Evolutionary conservation across 148 eudicot genomes (phyloP).

Genomic region (Bassia scoparia): DNA sequence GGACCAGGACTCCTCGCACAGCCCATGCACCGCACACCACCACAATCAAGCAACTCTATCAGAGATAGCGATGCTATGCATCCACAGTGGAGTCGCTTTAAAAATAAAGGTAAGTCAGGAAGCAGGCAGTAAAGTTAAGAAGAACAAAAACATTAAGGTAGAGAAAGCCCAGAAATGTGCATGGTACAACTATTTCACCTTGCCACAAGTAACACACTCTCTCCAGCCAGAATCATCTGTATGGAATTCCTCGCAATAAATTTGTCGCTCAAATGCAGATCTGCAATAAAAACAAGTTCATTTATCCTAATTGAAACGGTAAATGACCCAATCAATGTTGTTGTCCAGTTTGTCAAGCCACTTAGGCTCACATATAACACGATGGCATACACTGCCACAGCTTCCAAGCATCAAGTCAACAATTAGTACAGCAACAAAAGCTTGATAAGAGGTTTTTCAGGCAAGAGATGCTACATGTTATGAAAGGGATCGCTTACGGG

Average conservation of each 20-base stretch:
- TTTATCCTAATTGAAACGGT: not conserved
- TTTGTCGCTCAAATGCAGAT: conserved; percentile 57
- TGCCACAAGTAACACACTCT: conserved; percentile 68
- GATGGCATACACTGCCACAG: not conserved
- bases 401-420: not conserved
- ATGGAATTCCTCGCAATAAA: conserved; percentile 79
- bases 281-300: conserved; percentile 38
- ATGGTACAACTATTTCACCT: conserved; percentile 44
- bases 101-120: conserved; percentile 23
- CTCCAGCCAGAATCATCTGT: conserved; percentile 93
- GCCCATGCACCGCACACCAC: conserved; percentile 73
- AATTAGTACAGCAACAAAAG: not conserved
- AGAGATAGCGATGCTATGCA: conserved; percentile 83
- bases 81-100: conserved; percentile 95
- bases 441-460: not conserved
- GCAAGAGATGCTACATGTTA: not conserved
- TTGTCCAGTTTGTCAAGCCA: not conserved
- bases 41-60: conserved; percentile 74
- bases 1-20: conserved; percentile 44
- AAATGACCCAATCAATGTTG: not conserved
- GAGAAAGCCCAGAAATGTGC: conserved; percentile 11
- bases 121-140: conserved; percentile 23
- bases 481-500: not conserved
- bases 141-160: conserved; percentile 8
- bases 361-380: not conserved